phyloP scores from a whole-genome alignment of 768 basidiomycete species.

The Tricholoma terreum region DNA sequence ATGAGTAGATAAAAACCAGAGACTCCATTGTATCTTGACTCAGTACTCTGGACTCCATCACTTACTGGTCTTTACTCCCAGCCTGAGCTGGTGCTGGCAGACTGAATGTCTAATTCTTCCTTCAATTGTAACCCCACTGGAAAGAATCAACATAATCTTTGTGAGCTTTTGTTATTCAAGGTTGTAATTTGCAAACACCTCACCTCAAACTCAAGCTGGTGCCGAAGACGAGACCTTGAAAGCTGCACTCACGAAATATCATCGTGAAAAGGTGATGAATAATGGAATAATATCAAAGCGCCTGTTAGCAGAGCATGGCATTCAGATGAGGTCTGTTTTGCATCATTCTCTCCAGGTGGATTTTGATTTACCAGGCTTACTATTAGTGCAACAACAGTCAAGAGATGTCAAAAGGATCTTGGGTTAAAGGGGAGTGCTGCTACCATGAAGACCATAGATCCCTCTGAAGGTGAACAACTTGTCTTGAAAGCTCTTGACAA shows the following conservation, averaged over 20 bases:
- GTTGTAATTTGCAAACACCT: neutral
- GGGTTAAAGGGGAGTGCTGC: constrained; percentile 8
- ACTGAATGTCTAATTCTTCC: neutral
- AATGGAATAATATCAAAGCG: constrained; percentile 16
- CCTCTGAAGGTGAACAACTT: constrained; percentile 14
- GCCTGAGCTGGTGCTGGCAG: neutral
- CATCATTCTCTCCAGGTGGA: neutral
- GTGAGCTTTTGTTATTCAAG: constrained; percentile 5
- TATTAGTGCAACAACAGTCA: neutral
- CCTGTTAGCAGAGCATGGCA: constrained; percentile 15
- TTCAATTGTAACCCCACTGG: constrained; percentile 16
- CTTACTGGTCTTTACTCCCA: neutral
- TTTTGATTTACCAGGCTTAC: neutral
- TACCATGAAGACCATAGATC: constrained; percentile 16
- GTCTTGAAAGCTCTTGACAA: constrained; percentile 20
- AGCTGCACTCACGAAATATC: constrained; percentile 17
- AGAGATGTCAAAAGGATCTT: neutral
- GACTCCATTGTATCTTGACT: no score
- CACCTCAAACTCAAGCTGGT: constrained; percentile 4
- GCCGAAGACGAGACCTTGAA: constrained; percentile 10
- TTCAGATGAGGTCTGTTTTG: constrained; percentile 13
- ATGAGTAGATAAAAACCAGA: neutral
- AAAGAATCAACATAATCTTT: constrained; percentile 16
- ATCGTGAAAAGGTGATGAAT: constrained; percentile 13
- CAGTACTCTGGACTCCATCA: neutral